These are phyloP conservation scores for Rhodotorula diobovata DNA, from an alignment of 768 basidiomycete species.

Conservation along the genomic window DNA sequence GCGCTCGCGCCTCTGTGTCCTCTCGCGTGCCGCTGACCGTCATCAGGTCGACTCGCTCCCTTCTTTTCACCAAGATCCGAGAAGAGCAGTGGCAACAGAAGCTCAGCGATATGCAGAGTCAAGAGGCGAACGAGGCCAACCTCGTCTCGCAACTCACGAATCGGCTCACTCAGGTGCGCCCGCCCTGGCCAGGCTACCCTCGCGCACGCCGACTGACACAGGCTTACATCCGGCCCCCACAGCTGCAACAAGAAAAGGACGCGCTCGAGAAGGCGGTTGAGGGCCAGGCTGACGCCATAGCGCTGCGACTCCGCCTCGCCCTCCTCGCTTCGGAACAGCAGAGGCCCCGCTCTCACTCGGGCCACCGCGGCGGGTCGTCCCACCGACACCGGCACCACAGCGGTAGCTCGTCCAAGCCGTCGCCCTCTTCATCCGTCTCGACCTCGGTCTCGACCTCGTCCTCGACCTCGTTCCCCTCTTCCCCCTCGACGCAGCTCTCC, in stretches of 20 bases:
- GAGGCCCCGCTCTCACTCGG: not conserved
- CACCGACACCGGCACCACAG: not conserved
- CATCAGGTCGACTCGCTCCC: too few species aligned
- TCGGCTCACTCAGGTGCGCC: not conserved
- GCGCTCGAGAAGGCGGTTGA: constrained; percentile 19
- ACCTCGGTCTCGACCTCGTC: constrained; percentile 17
- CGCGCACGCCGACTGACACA: not conserved
- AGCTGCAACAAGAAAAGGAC: constrained; percentile 28
- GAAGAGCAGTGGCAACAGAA: too few species aligned
- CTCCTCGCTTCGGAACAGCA: constrained; percentile 13
- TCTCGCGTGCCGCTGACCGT: too few species aligned
- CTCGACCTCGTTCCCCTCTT: constrained; percentile 12
- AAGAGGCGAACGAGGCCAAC: not conserved
- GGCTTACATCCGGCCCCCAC: not conserved
- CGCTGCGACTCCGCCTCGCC: constrained; percentile 22
- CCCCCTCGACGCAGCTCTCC: constrained; percentile 7
- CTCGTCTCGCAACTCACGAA: not conserved
- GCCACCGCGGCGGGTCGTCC: not conserved
- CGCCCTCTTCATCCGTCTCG: constrained; percentile 12
- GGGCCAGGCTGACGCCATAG: constrained; percentile 25
- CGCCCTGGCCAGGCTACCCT: too few species aligned
- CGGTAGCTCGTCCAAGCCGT: not conserved
- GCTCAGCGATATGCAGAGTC: too few species aligned
- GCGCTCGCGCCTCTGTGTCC: too few species aligned
- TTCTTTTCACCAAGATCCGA: too few species aligned